phyloP scores from a whole-genome alignment of 2,329 filamentous ascomycete species.

The Grosmannia serpens region DNA sequence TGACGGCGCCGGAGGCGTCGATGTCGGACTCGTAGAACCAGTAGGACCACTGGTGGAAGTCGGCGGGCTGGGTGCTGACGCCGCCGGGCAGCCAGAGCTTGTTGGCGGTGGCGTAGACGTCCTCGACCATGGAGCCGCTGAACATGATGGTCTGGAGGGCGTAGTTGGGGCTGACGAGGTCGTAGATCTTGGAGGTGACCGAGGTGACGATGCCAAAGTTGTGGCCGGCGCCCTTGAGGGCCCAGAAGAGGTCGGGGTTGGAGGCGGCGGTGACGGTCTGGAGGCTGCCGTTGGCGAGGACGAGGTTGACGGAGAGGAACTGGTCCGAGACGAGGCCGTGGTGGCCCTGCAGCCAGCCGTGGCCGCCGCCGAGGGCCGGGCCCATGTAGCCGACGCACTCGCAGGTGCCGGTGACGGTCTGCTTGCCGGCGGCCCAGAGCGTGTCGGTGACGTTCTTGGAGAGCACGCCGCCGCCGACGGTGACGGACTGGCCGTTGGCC shows the following conservation, averaged over 20 bases:
- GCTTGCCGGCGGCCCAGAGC: constrained; percentile 37
- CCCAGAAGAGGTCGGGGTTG: constrained; percentile 42
- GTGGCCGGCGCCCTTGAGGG: constrained; percentile 42
- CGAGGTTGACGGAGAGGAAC: constrained; percentile 37
- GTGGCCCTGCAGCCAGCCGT: constrained; percentile 41
- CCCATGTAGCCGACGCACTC: constrained; percentile 31
- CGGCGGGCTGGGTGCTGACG: constrained; percentile 22
- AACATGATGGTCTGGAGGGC: constrained; percentile 29
- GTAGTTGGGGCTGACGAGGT: constrained; percentile 23
- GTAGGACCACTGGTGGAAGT: constrained; percentile 39
- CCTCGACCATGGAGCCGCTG: constrained; percentile 32
- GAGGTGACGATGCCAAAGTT: constrained; percentile 39
- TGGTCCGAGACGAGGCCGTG: constrained; percentile 43
- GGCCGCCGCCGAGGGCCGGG: constrained; percentile 44
- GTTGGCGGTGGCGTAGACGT: constrained; percentile 31
- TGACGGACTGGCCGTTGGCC: constrained; percentile 28
- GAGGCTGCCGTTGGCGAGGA: constrained; percentile 35
- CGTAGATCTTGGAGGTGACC: constrained; percentile 39
- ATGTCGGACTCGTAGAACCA: constrained; percentile 28
- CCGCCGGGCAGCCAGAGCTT: constrained; percentile 26
- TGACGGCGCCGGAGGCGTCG: constrained; percentile 28
- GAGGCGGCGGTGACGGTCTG: constrained; percentile 20
- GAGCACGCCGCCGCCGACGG: constrained; percentile 36
- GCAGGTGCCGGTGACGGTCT: constrained; percentile 45
- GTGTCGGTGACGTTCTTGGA: constrained; percentile 45